Percentiles rank a stretch among this genome's conserved stretches.
phyloP scores from a whole-genome alignment of 768 basidiomycete species.

The Trametopsis cervina region DNA sequence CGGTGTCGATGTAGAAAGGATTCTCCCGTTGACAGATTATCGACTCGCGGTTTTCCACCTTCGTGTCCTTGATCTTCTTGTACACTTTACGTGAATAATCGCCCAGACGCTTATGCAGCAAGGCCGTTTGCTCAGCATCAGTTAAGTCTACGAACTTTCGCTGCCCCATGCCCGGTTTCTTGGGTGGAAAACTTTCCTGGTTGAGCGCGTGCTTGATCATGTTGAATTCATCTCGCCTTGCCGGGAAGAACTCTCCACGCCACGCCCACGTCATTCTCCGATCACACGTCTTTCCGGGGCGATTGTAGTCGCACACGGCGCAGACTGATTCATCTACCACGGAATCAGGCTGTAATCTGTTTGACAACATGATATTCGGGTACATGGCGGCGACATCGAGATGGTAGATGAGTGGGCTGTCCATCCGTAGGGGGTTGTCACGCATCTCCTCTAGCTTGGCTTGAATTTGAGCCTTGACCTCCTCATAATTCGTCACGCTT shows the following conservation, averaged over 20 bases:
- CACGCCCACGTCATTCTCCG: conserved; percentile 95
- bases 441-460: conserved; percentile 80
- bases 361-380: conserved; percentile 99
- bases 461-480: conserved; percentile 77
- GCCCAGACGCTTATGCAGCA: conserved; percentile 93
- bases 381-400: conserved; percentile 99
- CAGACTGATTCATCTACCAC: conserved; percentile 95
- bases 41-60: conserved; percentile 85
- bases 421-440: conserved; percentile 81
- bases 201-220: conserved; percentile 98
- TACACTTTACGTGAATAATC: conserved; percentile 99
- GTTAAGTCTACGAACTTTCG: conserved; percentile 81
- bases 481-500: conserved; percentile 89
- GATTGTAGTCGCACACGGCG: conserved; percentile 97
- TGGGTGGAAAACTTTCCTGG: conserved; percentile 87
- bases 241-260: conserved; percentile 98
- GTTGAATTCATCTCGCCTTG: conserved; percentile 94
- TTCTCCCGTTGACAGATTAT: conserved; percentile 98
- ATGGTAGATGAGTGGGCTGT: conserved; percentile 96
- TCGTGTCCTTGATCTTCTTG: conserved; percentile 97
- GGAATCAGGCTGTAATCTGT: conserved; percentile 96
- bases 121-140: conserved; percentile 79
- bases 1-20: conserved; percentile 98
- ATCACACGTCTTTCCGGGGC: conserved; percentile 93
- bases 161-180: conserved; percentile 61